A percentile compares a stretch with the other conserved stretches of the same genome.
phyloP scores from a whole-genome alignment of 768 basidiomycete species.

The Clathrus columnatus region DNA sequence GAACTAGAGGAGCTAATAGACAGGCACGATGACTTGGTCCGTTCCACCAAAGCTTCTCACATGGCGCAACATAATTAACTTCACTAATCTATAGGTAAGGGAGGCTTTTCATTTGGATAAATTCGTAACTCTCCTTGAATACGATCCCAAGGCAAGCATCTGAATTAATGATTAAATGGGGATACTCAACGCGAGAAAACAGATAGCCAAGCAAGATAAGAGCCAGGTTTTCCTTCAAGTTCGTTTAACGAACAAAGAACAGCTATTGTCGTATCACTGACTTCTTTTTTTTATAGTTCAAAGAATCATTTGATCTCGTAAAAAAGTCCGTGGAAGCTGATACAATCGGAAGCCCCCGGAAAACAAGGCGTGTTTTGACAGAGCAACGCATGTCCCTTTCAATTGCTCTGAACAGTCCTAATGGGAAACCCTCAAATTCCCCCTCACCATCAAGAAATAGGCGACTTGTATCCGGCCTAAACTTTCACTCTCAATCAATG shows the following conservation, averaged over 20 bases:
- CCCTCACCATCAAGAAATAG: not conserved
- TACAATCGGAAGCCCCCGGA: constrained; percentile 35
- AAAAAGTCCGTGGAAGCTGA: constrained; percentile 34
- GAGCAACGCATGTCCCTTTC: constrained; percentile 43
- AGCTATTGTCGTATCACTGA: too few relatives aligned
- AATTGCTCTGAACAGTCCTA: constrained; percentile 10
- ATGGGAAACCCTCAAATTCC: not conserved
- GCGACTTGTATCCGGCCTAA: not conserved
- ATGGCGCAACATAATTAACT: not conserved
- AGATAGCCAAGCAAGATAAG: constrained; percentile 69
- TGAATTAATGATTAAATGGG: not conserved
- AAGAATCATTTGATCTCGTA: constrained; percentile 53
- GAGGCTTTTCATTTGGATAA: constrained; percentile 86
- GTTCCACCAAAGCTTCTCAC: constrained; percentile 22
- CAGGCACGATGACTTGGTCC: constrained; percentile 65
- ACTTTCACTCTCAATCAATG: not conserved
- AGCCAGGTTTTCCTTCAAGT: constrained; percentile 70
- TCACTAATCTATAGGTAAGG: constrained; percentile 49
- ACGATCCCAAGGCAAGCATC: constrained; percentile 58
- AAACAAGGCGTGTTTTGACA: constrained; percentile 50
- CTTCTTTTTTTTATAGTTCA: constrained; percentile 36
- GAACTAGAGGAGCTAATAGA: constrained; percentile 52
- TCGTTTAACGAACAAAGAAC: constrained; percentile 19
- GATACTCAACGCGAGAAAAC: constrained; percentile 6
- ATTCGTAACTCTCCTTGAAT: constrained; percentile 66